phyloP scores from a whole-genome alignment of 495 filamentous ascomycete species.

The Corynascus novoguineensis region DNA sequence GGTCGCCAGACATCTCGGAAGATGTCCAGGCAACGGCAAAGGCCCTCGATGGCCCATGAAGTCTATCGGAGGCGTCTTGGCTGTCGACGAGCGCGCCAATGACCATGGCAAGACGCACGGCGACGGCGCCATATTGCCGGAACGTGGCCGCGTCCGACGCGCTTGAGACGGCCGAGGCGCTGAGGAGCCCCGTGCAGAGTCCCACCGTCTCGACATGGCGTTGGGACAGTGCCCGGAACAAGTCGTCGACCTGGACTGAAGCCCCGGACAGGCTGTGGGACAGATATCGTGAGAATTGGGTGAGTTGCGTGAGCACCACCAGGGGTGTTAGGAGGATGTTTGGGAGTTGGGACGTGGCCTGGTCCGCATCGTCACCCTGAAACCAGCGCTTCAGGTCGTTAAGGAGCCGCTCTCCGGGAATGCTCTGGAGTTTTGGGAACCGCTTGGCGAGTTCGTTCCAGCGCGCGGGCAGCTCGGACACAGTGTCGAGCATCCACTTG shows the following conservation, averaged over 20 bases:
- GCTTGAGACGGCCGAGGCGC: neutral
- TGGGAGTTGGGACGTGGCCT: neutral
- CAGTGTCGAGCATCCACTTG: neutral
- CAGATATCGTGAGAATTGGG: neutral
- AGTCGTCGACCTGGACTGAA: neutral
- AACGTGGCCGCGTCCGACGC: neutral
- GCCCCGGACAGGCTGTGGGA: neutral
- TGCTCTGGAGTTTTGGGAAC: neutral
- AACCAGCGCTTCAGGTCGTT: neutral
- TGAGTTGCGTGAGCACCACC: neutral
- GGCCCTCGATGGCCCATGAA: neutral
- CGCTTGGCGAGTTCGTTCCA: neutral
- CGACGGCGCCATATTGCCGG: neutral
- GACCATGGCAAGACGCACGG: neutral
- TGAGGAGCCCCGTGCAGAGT: neutral
- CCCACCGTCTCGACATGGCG: neutral
- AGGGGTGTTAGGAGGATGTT: neutral
- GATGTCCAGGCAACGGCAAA: neutral
- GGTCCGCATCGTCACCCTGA: neutral
- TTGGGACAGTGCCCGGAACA: neutral
- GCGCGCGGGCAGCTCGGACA: neutral
- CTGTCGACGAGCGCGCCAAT: neutral
- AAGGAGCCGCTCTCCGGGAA: neutral
- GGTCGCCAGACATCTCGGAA: neutral
- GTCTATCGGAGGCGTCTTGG: neutral